Evolutionary conservation across 108 stramenopile genomes (phyloP), one percentile per base, ranked within the genome.

Genomic region (Pseudonitzschia multistriata): DNA sequence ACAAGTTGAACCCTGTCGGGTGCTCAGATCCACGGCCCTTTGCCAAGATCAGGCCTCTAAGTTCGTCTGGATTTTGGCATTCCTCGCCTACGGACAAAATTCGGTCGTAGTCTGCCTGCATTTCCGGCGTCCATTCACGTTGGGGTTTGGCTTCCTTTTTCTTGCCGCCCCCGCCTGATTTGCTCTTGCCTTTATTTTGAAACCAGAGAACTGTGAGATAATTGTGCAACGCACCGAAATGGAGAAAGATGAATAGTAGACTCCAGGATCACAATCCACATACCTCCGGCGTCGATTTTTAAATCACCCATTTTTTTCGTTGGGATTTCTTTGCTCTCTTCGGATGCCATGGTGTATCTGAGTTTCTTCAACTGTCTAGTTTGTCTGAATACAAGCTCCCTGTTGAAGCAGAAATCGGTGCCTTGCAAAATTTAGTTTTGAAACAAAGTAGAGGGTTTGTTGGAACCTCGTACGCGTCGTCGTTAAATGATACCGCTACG

Each of bases 81-180:
- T 96, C 95, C 70, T 96, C 95, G 11, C 95, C 95, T 22, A 96
- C 90, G 7, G 80, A 77, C 24, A 89, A 54, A 66, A 95, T 87
- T 45, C 90, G 84, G 34, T 90, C 80, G 34, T 78, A 81, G 71
- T 94, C 93, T 17, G 54, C 50, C 71, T 91, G 86, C 74, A 91
- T 62, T 37, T 83, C 88, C 37, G 70, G 52, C 8, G 87, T 94
- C 93, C 93, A 94, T 53, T 74, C 75, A 27, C 82, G 78, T 30
- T 68, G 27, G 3, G 67, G 66, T 61, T 69, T 65, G 3, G 77
- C 65, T 55, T 70, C 74, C 29, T 62, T 75, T 61, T 66, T 57
- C 47, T 66, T 61, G 28, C 27, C 59, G 13, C 22, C 62, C 37
- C 62, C 45, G n/a, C 39, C 71, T 25, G 49, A 33, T 53, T 25